phyloP scores from a whole-genome alignment of 495 filamentous ascomycete species.

The Penicillium dipodomyicola region DNA sequence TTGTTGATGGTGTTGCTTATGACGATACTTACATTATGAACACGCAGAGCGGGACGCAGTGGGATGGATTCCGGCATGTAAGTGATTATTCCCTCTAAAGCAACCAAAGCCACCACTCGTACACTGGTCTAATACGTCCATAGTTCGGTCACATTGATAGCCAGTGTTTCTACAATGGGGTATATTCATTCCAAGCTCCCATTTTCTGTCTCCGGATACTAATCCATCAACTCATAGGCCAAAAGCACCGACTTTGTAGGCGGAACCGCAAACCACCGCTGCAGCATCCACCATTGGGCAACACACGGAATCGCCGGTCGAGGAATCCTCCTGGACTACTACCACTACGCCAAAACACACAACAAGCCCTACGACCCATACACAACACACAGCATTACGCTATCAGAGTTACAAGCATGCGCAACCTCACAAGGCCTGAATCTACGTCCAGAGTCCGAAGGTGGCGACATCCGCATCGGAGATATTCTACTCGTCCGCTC shows the following conservation, averaged over 20 bases:
- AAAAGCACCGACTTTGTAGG: conserved; percentile 48
- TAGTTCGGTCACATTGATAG: conserved; percentile 44
- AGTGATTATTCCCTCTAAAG: neutral
- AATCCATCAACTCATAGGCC: conserved; percentile 23
- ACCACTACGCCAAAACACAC: conserved; percentile 37
- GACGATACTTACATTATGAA: conserved; percentile 67
- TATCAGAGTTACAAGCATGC: conserved; percentile 55
- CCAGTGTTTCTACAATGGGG: conserved; percentile 53
- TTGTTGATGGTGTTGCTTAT: conserved; percentile 42
- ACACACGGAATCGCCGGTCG: conserved; percentile 49
- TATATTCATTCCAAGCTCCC: conserved; percentile 13
- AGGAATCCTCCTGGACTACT: conserved; percentile 52
- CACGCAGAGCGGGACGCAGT: conserved; percentile 70
- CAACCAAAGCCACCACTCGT: too few species aligned
- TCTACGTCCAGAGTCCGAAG: conserved; percentile 45
- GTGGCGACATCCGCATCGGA: conserved; percentile 59
- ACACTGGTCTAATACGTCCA: neutral
- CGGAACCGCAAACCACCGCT: conserved; percentile 45
- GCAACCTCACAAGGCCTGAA: conserved; percentile 49
- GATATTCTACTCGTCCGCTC: conserved; percentile 69
- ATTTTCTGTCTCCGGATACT: neutral
- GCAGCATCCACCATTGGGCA: conserved; percentile 48
- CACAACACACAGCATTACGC: conserved; percentile 58
- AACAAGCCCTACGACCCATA: conserved; percentile 55
- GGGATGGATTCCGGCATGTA: conserved; percentile 71